A percentile compares a stretch with the other conserved stretches of the same genome.
These are phyloP conservation scores for Torulaspora gathmanii DNA, from an alignment of 805 yeast species.

Conservation along the genomic window DNA sequence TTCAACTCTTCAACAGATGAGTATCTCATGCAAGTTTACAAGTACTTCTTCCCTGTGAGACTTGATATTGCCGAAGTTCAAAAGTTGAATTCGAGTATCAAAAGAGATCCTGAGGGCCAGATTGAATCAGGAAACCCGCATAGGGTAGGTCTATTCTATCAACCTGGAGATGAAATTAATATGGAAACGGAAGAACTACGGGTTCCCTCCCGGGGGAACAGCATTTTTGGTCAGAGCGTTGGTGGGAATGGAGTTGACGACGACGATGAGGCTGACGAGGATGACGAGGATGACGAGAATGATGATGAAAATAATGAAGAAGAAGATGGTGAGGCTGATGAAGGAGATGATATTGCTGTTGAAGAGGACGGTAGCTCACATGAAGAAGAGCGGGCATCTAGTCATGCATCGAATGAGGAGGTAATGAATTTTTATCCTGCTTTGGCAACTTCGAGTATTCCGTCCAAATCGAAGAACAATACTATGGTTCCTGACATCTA, in stretches of 20 bases:
- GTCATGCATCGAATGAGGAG: constrained; percentile 10
- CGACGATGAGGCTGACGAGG: constrained; percentile 7
- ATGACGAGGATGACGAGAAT: constrained; percentile 8
- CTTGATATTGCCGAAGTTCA: background rate
- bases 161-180: background rate
- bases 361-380: constrained; percentile 8
- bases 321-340: constrained; percentile 14
- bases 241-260: constrained; percentile 2
- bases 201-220: background rate
- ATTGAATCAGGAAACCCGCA: background rate
- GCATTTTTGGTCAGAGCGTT: background rate
- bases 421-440: constrained; percentile 15
- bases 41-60: constrained; percentile 29
- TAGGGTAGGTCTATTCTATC: background rate
- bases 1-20: constrained; percentile 31
- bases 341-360: constrained; percentile 8
- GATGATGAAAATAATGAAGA: constrained; percentile 16
- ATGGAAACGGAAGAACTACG: constrained; percentile 1
- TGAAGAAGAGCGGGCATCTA: constrained; percentile 2
- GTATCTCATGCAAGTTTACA: constrained; percentile 30
- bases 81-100: background rate
- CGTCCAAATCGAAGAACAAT: constrained; percentile 19
- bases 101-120: background rate
- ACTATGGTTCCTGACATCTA: constrained; percentile 24
- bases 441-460: constrained; percentile 10